Conservation (phyloP, 2,329 filamentous ascomycete species). For the Pezicula radicicola region DNA sequence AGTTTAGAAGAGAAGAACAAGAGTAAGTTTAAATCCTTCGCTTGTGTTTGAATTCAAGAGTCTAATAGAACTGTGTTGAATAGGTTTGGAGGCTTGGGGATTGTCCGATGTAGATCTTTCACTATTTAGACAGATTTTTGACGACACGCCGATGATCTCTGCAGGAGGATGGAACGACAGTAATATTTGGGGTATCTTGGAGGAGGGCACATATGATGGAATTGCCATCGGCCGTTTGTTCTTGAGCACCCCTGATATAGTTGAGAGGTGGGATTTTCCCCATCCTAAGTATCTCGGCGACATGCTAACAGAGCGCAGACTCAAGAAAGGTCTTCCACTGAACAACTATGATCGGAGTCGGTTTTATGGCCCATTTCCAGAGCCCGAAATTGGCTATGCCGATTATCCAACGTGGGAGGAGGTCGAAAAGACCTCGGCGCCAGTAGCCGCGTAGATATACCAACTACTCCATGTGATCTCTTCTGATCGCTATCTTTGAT, state of each 20-base stretch:
- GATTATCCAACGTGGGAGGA: conserved; percentile 31
- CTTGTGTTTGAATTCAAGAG: neutral
- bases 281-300: neutral
- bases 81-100: conserved; percentile 43
- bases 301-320: conserved; percentile 16
- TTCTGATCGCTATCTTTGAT: neutral
- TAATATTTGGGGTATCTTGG: conserved; percentile 47
- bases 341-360: conserved; percentile 38
- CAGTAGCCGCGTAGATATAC: neutral
- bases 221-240: conserved; percentile 45
- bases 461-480: neutral
- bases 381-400: conserved; percentile 31
- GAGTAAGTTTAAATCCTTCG: conserved; percentile 19
- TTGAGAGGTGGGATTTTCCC: conserved; percentile 25
- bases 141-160: conserved; percentile 50
- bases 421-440: conserved; percentile 8
- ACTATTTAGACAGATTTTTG: conserved; percentile 47
- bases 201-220: conserved; percentile 43
- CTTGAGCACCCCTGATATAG: conserved; percentile 46
- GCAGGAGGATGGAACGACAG: conserved; percentile 51
- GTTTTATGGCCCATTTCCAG: conserved; percentile 40
- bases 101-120: conserved; percentile 41
- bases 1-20: conserved; percentile 44
- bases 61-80: neutral
- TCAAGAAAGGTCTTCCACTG: conserved; percentile 37